These are phyloP conservation scores for Coemansia javaensis DNA, from an alignment of 192 early-diverging fungal species.

Conservation along the genomic window DNA sequence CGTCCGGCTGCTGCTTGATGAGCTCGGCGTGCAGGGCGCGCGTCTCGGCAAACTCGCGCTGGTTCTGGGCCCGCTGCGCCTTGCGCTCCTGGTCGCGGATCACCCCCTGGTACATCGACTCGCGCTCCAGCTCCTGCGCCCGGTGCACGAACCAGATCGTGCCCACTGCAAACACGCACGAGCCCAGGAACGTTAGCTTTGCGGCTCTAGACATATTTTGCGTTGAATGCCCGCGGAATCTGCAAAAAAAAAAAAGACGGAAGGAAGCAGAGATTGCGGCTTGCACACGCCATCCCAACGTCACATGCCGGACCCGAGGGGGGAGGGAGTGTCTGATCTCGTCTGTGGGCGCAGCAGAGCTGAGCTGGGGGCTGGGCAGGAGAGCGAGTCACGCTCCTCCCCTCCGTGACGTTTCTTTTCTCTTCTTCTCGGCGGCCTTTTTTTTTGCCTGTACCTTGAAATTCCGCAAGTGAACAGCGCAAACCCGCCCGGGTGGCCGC, in stretches of 20 bases:
- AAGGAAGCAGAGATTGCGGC: no score
- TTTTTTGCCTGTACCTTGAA: no score
- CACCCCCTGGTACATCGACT: conserved; percentile 46
- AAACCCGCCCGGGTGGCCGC: no score
- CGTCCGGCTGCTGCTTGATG: conserved; percentile 28
- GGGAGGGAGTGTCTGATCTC: no score
- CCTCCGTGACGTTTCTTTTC: no score
- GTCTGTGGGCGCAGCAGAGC: no score
- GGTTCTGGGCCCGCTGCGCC: conserved; percentile 41
- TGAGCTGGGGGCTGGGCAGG: no score
- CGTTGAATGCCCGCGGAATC: neutral
- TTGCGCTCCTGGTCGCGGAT: conserved; percentile 44
- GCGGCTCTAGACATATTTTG: conserved; percentile 42
- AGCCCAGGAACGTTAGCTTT: conserved; percentile 39
- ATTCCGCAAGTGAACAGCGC: no score
- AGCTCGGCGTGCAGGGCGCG: conserved; percentile 41
- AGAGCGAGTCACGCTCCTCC: no score
- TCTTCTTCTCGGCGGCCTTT: no score
- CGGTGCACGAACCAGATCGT: conserved; percentile 50
- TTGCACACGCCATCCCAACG: no score
- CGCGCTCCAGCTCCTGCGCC: conserved; percentile 37
- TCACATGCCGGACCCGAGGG: no score
- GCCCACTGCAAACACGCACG: conserved; percentile 35
- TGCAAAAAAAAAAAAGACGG: neutral
- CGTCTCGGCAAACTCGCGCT: conserved; percentile 40